These are phyloP conservation scores for Penicillium dipodomyicola DNA, from an alignment of 495 filamentous ascomycete genomes.

Conservation along the genomic window DNA sequence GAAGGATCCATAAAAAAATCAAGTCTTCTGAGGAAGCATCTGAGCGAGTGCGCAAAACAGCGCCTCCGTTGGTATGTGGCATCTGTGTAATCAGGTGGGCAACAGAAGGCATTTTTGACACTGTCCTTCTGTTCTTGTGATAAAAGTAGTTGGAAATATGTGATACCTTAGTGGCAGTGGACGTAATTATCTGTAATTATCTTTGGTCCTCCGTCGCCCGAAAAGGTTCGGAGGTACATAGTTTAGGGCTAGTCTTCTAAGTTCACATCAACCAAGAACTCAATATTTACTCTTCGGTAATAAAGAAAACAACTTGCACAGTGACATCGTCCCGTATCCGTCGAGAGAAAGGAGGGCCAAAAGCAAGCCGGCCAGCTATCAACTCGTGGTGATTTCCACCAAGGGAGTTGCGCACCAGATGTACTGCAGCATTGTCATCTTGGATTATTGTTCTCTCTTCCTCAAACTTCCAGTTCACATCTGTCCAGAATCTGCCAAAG, in stretches of 20 bases:
- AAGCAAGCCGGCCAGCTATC: constrained; percentile 51
- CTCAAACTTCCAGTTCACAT: constrained; percentile 23
- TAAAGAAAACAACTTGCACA: constrained; percentile 63
- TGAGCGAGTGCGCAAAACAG: not conserved
- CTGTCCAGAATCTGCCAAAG: constrained; percentile 28
- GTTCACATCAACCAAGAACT: not conserved
- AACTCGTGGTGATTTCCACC: constrained; percentile 58
- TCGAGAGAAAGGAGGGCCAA: constrained; percentile 48
- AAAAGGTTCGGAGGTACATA: not conserved
- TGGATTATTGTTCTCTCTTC: constrained; percentile 47
- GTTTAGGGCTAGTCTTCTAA: not conserved
- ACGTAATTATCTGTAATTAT: not conserved
- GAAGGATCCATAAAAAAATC: too few species aligned
- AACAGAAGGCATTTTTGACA: not conserved
- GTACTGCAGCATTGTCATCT: constrained; percentile 62
- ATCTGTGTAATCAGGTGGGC: not conserved
- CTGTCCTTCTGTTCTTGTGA: not conserved
- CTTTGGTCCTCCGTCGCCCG: not conserved
- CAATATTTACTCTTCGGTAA: constrained; percentile 3
- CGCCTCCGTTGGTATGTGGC: not conserved
- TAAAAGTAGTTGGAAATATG: not conserved
- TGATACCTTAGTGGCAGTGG: not conserved
- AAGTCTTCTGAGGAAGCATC: not conserved
- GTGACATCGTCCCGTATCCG: constrained; percentile 57
- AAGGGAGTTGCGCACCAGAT: constrained; percentile 60